Conservation (phyloP, 1,139 yeast genomes). For the Yamadazyma buinensis region DNA sequence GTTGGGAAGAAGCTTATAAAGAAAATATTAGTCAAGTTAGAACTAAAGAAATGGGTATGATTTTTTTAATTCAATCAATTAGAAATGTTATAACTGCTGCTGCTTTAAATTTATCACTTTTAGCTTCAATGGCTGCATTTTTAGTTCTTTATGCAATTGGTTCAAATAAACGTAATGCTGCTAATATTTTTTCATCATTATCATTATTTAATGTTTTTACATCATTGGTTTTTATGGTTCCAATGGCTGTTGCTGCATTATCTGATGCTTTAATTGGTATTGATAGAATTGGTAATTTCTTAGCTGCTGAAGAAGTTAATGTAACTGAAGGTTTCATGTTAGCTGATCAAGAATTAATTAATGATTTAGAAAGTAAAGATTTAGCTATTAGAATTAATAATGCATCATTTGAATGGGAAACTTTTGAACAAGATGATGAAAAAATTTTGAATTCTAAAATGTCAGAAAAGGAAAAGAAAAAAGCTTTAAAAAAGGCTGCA, state of each 20-base stretch:
- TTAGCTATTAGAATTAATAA: conserved; percentile 19
- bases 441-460: conserved; percentile 1
- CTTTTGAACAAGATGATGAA: conserved; percentile 26
- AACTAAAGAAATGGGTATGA: conserved; percentile 44
- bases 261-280: conserved; percentile 70
- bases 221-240: conserved; percentile 54
- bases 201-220: conserved; percentile 55
- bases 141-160: conserved; percentile 63
- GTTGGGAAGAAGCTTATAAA: conserved; percentile 70
- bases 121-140: conserved; percentile 73
- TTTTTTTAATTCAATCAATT: conserved; percentile 47
- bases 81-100: conserved; percentile 59
- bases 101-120: conserved; percentile 55
- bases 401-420: conserved; percentile 38
- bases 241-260: conserved; percentile 64
- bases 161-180: conserved; percentile 47
- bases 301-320: conserved; percentile 34
- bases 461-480: conserved; percentile 10
- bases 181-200: conserved; percentile 74
- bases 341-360: conserved; percentile 8
- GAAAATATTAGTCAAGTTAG: conserved; percentile 45
- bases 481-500: conserved; percentile 5
- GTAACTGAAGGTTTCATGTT: conserved; percentile 19
- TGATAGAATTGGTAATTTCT: conserved; percentile 52
- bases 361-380: conserved; percentile 16